Evolutionary conservation across 331 rosid species (phyloP).

Genomic region (Dryas integrifolia): DNA sequence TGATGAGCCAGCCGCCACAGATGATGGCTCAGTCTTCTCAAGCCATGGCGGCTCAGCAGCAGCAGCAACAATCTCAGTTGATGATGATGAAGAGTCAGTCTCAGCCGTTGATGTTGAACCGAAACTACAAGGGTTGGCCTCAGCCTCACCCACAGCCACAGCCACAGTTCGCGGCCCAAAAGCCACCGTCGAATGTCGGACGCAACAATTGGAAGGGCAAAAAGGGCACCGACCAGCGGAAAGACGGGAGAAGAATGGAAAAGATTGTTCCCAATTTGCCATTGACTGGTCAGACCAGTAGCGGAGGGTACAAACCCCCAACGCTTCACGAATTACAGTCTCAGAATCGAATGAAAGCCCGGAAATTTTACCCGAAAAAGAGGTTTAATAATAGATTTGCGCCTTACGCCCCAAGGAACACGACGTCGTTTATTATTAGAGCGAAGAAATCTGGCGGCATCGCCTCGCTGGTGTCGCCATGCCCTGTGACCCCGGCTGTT

Average conservation of each 20-base stretch:
- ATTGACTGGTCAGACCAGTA: conserved; percentile 28
- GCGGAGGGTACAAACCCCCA: conserved; percentile 63
- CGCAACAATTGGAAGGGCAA: conserved; percentile 82
- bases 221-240: conserved; percentile 58
- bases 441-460: conserved; percentile 62
- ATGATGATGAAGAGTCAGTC: conserved; percentile 41
- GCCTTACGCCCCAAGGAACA: conserved; percentile 84
- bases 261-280: conserved; percentile 30
- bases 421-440: conserved; percentile 63
- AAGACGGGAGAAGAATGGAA: conserved; percentile 49
- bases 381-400: conserved; percentile 69
- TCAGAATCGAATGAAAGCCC: conserved; percentile 60
- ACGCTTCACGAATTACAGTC: conserved; percentile 80
- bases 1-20: conserved; percentile 42
- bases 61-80: conserved; percentile 30
- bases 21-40: conserved; percentile 32
- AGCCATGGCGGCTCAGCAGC: conserved; percentile 30
- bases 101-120: conserved; percentile 47
- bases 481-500: conserved; percentile 83
- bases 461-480: conserved; percentile 67
- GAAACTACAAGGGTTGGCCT: conserved; percentile 40
- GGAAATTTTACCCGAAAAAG: conserved; percentile 64
- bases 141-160: conserved; percentile 34
- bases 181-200: conserved; percentile 33
- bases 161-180: conserved; percentile 31